These are phyloP conservation scores for Penicillium tannophilum DNA, from an alignment of 495 filamentous ascomycete species.

Conservation along the genomic window DNA sequence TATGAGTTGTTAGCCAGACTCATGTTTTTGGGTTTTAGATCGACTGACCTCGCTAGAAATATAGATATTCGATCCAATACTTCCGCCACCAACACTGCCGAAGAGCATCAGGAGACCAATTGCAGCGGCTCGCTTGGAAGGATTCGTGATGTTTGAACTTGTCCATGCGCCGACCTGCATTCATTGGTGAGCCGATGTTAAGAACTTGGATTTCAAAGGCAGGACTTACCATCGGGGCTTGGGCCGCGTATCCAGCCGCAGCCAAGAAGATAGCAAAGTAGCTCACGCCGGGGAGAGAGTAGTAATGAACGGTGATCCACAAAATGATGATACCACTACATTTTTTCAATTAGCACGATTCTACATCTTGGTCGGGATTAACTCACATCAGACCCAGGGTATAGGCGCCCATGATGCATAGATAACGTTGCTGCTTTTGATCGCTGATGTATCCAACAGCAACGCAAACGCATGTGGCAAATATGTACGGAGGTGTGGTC, in stretches of 20 bases:
- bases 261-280: conserved; percentile 20
- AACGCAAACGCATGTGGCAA: conserved; percentile 12
- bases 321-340: conserved; percentile 16
- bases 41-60: conserved; percentile 12
- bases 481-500: conserved; percentile 24
- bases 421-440: background rate
- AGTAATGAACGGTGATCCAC: conserved; percentile 13
- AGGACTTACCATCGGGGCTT: conserved; percentile 7
- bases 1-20: background rate
- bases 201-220: background rate
- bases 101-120: conserved; percentile 11
- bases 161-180: conserved; percentile 12
- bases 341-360: background rate
- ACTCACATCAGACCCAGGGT: conserved; percentile 8
- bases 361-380: background rate
- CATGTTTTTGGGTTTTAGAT: background rate
- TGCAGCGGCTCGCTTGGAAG: conserved; percentile 7
- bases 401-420: conserved; percentile 8
- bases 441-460: conserved; percentile 8
- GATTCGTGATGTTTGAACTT: conserved; percentile 9
- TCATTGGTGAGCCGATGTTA: background rate
- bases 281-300: conserved; percentile 11
- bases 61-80: conserved; percentile 17
- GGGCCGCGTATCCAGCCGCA: conserved; percentile 13
- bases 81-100: conserved; percentile 5